A percentile compares a stretch with the other conserved stretches of the same genome.
Conservation (phyloP, 495 filamentous ascomycete genomes). For the Aspergillus nanangensis region DNA sequence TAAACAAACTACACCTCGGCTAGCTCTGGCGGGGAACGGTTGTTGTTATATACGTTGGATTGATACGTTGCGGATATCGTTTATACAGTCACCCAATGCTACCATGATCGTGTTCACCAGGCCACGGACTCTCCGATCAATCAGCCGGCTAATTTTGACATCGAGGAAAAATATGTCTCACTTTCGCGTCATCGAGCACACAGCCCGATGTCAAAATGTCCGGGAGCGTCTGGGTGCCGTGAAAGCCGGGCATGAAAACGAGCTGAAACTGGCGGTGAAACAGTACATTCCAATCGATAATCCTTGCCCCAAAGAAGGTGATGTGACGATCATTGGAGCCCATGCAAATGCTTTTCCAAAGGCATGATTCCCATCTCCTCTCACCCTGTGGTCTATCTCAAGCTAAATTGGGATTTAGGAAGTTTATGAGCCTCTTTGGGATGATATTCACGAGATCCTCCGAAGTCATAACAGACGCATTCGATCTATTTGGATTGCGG, state of each 20-base stretch:
- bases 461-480: conserved; percentile 41
- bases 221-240: conserved; percentile 2
- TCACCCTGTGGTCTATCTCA: not conserved
- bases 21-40: no score
- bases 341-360: conserved; percentile 77
- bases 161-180: no score
- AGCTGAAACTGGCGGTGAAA: conserved; percentile 58
- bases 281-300: conserved; percentile 65
- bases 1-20: no score
- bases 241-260: not conserved
- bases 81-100: no score
- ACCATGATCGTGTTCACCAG: no score
- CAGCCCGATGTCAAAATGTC: not conserved
- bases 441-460: conserved; percentile 44
- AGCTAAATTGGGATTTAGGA: conserved; percentile 35
- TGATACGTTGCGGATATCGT: no score
- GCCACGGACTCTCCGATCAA: no score
- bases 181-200: conserved; percentile 2
- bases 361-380: no score
- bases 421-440: conserved; percentile 73
- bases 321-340: conserved; percentile 67
- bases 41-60: no score
- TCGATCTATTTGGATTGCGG: conserved; percentile 67
- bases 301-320: conserved; percentile 45
- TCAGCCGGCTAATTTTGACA: no score